Percentiles rank a stretch among this genome's conserved stretches.
phyloP scores from a whole-genome alignment of 495 filamentous ascomycete species.

The Trichodelitschia bisporula region DNA sequence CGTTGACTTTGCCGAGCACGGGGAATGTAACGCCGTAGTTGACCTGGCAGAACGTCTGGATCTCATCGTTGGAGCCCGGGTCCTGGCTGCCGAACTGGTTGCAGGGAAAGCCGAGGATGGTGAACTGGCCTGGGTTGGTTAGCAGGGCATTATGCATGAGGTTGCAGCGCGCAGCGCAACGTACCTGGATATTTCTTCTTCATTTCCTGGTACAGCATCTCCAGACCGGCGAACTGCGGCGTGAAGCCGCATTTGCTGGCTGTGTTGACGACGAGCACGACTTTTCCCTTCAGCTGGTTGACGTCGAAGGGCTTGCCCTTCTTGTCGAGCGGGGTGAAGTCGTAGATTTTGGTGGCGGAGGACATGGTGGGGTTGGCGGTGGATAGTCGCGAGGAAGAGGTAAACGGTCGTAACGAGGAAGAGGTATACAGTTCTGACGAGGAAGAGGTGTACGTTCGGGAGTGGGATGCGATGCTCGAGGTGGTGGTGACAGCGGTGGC shows the following conservation, averaged over 20 bases:
- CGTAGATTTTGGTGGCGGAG: conserved; percentile 71
- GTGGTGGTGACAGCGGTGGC: too few relatives aligned
- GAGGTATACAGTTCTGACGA: too few relatives aligned
- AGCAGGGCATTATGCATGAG: too few relatives aligned
- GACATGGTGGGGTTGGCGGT: conserved; percentile 49
- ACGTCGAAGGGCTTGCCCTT: conserved; percentile 49
- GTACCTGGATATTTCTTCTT: background rate
- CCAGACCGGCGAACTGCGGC: conserved; percentile 78
- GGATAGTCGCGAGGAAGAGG: too few relatives aligned
- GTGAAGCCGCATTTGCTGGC: conserved; percentile 98
- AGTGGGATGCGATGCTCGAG: too few relatives aligned
- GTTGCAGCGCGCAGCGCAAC: too few relatives aligned
- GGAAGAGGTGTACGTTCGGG: too few relatives aligned
- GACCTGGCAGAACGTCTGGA: conserved; percentile 72
- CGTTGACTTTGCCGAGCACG: conserved; percentile 71
- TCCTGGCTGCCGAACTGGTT: conserved; percentile 93
- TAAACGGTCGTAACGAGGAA: too few relatives aligned
- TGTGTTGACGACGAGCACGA: conserved; percentile 93
- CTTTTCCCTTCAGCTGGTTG: conserved; percentile 52
- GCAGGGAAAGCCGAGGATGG: conserved; percentile 87
- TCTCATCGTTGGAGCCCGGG: conserved; percentile 68
- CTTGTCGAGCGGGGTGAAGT: conserved; percentile 56
- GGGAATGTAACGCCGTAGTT: conserved; percentile 96
- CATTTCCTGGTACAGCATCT: conserved; percentile 56
- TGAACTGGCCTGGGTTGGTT: conserved; percentile 48